Conservation (phyloP, 306 rosid genomes). For the Oemleria cerasiformis region DNA sequence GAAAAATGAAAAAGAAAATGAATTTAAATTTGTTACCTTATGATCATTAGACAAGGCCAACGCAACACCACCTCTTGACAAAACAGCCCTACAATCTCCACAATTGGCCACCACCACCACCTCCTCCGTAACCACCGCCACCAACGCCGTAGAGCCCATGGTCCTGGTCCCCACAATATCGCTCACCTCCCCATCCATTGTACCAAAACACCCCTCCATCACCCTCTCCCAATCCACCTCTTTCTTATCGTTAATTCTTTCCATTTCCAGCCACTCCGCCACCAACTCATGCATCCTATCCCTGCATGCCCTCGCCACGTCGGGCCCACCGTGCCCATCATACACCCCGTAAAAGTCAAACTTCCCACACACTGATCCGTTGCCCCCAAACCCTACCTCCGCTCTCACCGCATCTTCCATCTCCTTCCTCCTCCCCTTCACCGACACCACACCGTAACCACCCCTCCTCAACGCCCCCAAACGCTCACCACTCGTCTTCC, state of each 20-base stretch:
- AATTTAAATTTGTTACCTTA: slow-evolving; percentile 43
- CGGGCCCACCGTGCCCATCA: slow-evolving; percentile 84
- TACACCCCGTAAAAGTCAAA: slow-evolving; percentile 71
- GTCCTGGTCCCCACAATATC: slow-evolving; percentile 40
- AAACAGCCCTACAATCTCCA: slow-evolving; percentile 78
- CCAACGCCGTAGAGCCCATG: slow-evolving; percentile 71
- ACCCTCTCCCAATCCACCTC: slow-evolving; percentile 51
- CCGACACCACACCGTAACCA: slow-evolving; percentile 54
- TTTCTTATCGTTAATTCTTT: neutral
- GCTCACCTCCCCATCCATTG: slow-evolving; percentile 66
- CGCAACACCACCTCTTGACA: slow-evolving; percentile 62
- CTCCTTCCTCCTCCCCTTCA: slow-evolving; percentile 72
- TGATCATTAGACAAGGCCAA: slow-evolving; percentile 69
- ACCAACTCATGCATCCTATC: slow-evolving; percentile 53
- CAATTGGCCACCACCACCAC: slow-evolving; percentile 75
- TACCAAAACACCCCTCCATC: slow-evolving; percentile 75
- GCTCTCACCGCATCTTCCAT: slow-evolving; percentile 85
- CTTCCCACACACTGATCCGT: slow-evolving; percentile 12
- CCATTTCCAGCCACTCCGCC: slow-evolving; percentile 50
- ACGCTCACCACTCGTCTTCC: neutral
- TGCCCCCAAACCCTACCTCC: slow-evolving; percentile 45
- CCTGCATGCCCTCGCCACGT: slow-evolving; percentile 63
- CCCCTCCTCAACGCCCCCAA: neutral
- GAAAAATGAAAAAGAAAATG: too few relatives aligned
- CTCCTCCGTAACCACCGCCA: slow-evolving; percentile 43